Base-by-base conservation (phyloP, 1,284 basidiomycete species). In the Boletellus deceptivus region DNA sequence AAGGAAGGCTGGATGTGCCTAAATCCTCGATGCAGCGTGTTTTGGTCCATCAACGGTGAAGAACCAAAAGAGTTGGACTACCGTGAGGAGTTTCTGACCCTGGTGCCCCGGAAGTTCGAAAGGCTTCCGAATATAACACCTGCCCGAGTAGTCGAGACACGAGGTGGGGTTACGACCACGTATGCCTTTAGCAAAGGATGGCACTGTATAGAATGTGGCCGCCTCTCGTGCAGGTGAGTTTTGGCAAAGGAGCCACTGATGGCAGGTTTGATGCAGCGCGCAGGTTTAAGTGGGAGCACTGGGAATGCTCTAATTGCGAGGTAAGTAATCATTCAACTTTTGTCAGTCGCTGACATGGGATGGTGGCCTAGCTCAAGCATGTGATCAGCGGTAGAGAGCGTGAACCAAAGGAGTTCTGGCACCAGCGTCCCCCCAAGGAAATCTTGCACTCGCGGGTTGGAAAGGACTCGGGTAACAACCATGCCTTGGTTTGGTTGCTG, bases 261-360 rank as follows among this genome's bases (percentile, higher is more conserved):
- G 49, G n/a, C 43, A 39, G 14, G 14, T 42, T 27, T 59, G 33
- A 65, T 25, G 24, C 33, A 50, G 33, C 35, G 39, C 34, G 34
- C 56, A 88, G 87, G 59, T 81, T 65, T 49, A 84, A 82, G 65
- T 89, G 86, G 86, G 79, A 88, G 60, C 63, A 75, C 49, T 88
- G 85, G 80, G 77, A 87, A 63, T 91, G 89, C 60, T 67, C 73
- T 14, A 60, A 64, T 44, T 79, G 76, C 55, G 57, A 67, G 3
- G 78, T 75, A 57, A 42, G 70, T 47, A 9, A 14, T 27, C 27
- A 11, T 17, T 5, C 3, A 5, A 4, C 34, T 27, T 49, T 17
- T 17, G 18, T 48, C n/a, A 43, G 37, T 8, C 1, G 1, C 43
- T 57, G 49, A 53, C 29, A 43, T 35, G 33, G 22, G 14, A 14